phyloP scores from a whole-genome alignment of 306 rosid species.

The Glycine latifolia region DNA sequence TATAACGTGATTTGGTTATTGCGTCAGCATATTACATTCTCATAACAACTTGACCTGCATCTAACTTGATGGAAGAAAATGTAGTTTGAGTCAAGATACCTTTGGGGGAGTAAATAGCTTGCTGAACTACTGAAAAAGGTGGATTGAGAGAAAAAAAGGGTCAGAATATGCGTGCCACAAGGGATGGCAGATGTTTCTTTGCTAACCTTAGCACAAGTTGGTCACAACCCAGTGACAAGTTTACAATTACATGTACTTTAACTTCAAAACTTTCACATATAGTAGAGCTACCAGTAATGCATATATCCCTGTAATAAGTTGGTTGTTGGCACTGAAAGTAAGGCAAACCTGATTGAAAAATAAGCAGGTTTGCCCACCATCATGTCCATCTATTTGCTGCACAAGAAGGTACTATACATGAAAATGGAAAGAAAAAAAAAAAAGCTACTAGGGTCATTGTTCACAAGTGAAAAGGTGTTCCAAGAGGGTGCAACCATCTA shows the following conservation, averaged over 20 bases:
- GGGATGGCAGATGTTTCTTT: conserved; percentile 49
- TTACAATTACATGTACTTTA: conserved; percentile 36
- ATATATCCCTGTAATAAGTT: conserved; percentile 46
- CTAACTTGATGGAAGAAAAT: conserved; percentile 10
- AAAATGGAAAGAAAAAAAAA: neutral
- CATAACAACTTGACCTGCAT: neutral
- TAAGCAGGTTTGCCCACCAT: conserved; percentile 54
- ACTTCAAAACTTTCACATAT: conserved; percentile 48
- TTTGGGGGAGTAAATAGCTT: conserved; percentile 11
- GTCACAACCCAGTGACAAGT: conserved; percentile 47
- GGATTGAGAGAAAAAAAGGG: conserved; percentile 25
- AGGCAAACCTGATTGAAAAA: conserved; percentile 57
- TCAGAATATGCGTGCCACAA: conserved; percentile 56
- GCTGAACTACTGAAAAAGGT: neutral
- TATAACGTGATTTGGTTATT: neutral
- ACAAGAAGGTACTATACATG: conserved; percentile 43
- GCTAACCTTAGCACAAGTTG: conserved; percentile 62
- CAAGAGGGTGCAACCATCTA: conserved; percentile 42
- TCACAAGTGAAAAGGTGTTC: conserved; percentile 54
- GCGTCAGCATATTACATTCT: conserved; percentile 30
- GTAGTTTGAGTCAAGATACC: neutral
- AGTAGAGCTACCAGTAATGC: conserved; percentile 49
- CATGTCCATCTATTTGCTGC: conserved; percentile 46
- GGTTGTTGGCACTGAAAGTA: conserved; percentile 33
- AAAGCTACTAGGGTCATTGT: conserved; percentile 22